Conservation (phyloP, 257 asterid genomes). For the Leonotis leonurus region DNA sequence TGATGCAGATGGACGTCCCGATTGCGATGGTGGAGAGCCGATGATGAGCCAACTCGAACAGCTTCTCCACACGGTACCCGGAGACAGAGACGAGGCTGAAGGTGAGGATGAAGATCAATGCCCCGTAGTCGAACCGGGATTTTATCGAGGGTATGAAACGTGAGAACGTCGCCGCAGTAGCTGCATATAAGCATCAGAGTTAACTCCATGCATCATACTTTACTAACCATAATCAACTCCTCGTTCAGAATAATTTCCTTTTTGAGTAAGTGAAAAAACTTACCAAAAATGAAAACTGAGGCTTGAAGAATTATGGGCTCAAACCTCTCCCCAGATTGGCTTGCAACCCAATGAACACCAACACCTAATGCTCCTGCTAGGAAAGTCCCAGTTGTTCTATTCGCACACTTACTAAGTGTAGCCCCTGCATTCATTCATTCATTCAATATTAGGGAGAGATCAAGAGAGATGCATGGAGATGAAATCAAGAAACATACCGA, state of each 20-base stretch:
- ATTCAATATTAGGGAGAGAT: background rate
- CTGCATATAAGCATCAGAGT: slow-evolving; percentile 30
- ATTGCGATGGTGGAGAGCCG: slow-evolving; percentile 66
- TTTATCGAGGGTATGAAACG: slow-evolving; percentile 74
- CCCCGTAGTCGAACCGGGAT: slow-evolving; percentile 75
- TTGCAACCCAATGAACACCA: slow-evolving; percentile 91
- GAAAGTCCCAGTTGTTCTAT: slow-evolving; percentile 53
- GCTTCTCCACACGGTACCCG: slow-evolving; percentile 69
- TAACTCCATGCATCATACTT: too few species aligned
- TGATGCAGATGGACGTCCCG: slow-evolving; percentile 66
- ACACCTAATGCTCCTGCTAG: slow-evolving; percentile 72
- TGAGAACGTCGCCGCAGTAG: slow-evolving; percentile 71
- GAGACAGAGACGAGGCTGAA: slow-evolving; percentile 81
- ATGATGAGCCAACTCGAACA: slow-evolving; percentile 60
- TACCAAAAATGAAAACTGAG: slow-evolving; percentile 72
- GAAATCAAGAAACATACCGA: slow-evolving; percentile 34
- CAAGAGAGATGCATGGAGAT: background rate
- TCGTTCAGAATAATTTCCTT: too few species aligned
- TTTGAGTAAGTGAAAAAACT: too few species aligned
- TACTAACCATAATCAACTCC: too few species aligned
- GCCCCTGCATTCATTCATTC: slow-evolving; percentile 38
- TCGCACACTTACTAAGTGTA: slow-evolving; percentile 56
- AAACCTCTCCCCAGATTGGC: slow-evolving; percentile 43
- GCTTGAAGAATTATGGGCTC: slow-evolving; percentile 63
- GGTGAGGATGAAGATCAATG: slow-evolving; percentile 73